Base-by-base conservation (phyloP, 306 rosid genomes). In the Begonia fuchsioides region DNA sequence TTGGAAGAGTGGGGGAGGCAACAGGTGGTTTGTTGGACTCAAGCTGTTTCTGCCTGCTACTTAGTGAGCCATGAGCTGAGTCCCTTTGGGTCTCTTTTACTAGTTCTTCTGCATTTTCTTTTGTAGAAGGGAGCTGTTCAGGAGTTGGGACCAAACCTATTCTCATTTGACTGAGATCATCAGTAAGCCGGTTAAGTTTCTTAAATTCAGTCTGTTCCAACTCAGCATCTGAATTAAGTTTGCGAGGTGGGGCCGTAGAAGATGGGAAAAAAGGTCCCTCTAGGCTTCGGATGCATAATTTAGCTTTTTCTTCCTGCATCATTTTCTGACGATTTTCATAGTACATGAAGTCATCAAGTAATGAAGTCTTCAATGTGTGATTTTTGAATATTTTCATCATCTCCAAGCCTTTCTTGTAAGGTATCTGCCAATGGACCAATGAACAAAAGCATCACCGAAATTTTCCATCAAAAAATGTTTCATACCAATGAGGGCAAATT, bases 321-420 rank as follows among this genome's bases (percentile, higher is more conserved):
- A 88, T 70, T 77, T 76, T 88, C 66, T 88, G 88, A 43, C 96
- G 96, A 55, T 78, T 72, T 76, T 88, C 96, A 55, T 88, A 80
- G 60, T 88, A 88, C 52, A 80, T 62, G 13, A 88, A 81, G 60
- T 88, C 96, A 43, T 88, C 96, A 14, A 83, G 88, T 66, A 88
- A 70, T 54, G 95, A 88, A 32, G 88, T 81, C 88, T 76, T 88
- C 72, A 74, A 13, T n/a, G 68, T 15, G 47, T 81, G 79, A 40
- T 60, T 78, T 72, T 81, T 88, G 76, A 88, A 83, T 39, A 81
- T 68, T 56, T 74, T 88, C 64, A 88, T 63, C 86, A 88, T 81
- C 67, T 83, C 96, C 68, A 72, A 62, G 52, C 95, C 96, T 59
- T 80, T 83, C 65, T 54, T 70, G 61, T 50, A 74, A 60, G 68